These are phyloP conservation scores for Parathielavia hyrcaniae DNA, from an alignment of 495 filamentous ascomycete genomes.

Conservation along the genomic window DNA sequence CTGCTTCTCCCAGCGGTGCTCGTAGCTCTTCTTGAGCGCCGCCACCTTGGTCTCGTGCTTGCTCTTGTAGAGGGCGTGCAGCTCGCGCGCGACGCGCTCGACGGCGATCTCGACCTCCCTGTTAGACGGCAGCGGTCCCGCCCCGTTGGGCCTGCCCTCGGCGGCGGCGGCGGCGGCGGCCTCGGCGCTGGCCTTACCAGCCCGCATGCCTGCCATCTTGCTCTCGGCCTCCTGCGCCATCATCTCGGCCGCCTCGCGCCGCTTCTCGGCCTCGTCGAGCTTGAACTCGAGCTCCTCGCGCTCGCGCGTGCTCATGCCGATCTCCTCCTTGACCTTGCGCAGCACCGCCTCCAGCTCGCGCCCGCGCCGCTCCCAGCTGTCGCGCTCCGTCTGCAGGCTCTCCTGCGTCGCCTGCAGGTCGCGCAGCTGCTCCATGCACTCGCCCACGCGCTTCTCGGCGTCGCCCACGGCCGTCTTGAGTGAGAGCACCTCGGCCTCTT, in stretches of 20 bases:
- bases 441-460: conserved; percentile 85
- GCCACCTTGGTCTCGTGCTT: conserved; percentile 95
- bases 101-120: conserved; percentile 76
- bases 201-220: conserved; percentile 61
- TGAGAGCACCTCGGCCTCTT: conserved; percentile 79
- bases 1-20: conserved; percentile 81
- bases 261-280: conserved; percentile 67
- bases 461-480: conserved; percentile 81
- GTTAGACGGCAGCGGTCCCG: conserved; percentile 26
- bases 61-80: conserved; percentile 88
- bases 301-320: conserved; percentile 67
- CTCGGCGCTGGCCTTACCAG: conserved; percentile 43
- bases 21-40: conserved; percentile 91
- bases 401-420: conserved; percentile 65
- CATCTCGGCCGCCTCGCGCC: conserved; percentile 57
- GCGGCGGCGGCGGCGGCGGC: conserved; percentile 24
- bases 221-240: conserved; percentile 66
- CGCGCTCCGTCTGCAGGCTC: conserved; percentile 65
- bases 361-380: conserved; percentile 74
- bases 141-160: conserved; percentile 14
- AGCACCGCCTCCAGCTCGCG: conserved; percentile 79
- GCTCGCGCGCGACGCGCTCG: conserved; percentile 80
- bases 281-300: conserved; percentile 64
- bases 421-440: conserved; percentile 71
- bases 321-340: conserved; percentile 71